Conservation (phyloP, 2,329 filamentous ascomycete genomes). For the Aspergillus novoparasiticus region DNA sequence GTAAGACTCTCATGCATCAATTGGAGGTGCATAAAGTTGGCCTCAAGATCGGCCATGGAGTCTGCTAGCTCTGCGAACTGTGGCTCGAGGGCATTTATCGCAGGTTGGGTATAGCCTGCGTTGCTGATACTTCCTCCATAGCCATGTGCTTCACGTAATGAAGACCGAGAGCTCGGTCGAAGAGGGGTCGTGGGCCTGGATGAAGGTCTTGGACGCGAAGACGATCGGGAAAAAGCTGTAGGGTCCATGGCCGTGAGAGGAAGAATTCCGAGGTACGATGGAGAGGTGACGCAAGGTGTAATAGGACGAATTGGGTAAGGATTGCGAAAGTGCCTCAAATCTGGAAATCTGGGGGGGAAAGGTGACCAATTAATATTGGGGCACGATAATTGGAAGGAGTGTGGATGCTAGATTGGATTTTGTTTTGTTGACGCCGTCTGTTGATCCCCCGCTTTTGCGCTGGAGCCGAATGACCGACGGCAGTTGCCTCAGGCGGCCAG, state of each 20-base stretch:
- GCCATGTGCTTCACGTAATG: slow-evolving; percentile 75
- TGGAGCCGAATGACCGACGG: slow-evolving; percentile 17
- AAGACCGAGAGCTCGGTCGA: slow-evolving; percentile 84
- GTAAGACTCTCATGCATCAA: slow-evolving; percentile 93
- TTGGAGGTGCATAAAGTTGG: slow-evolving; percentile 96
- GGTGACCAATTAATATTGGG: slow-evolving; percentile 2
- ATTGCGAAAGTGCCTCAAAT: slow-evolving; percentile 2
- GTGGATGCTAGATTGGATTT: not conserved
- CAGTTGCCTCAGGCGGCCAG: slow-evolving; percentile 9
- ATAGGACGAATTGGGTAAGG: not conserved
- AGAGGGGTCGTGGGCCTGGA: slow-evolving; percentile 90
- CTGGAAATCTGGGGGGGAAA: not conserved
- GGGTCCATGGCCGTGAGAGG: slow-evolving; percentile 31
- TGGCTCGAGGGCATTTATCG: slow-evolving; percentile 78
- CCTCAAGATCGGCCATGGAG: slow-evolving; percentile 91
- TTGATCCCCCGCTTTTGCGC: slow-evolving; percentile 34
- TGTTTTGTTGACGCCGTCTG: slow-evolving; percentile 10
- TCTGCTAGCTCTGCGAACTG: slow-evolving; percentile 92
- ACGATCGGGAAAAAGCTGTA: slow-evolving; percentile 48
- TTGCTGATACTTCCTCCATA: slow-evolving; percentile 43
- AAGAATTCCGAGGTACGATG: slow-evolving; percentile 3
- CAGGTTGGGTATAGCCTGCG: slow-evolving; percentile 56
- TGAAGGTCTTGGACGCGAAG: slow-evolving; percentile 62
- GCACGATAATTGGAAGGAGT: not conserved
- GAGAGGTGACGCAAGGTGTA: slow-evolving; percentile 5